Evolutionary conservation across 139 green algal genomes (phyloP).

Genomic region (Coelastrella sp.): DNA sequence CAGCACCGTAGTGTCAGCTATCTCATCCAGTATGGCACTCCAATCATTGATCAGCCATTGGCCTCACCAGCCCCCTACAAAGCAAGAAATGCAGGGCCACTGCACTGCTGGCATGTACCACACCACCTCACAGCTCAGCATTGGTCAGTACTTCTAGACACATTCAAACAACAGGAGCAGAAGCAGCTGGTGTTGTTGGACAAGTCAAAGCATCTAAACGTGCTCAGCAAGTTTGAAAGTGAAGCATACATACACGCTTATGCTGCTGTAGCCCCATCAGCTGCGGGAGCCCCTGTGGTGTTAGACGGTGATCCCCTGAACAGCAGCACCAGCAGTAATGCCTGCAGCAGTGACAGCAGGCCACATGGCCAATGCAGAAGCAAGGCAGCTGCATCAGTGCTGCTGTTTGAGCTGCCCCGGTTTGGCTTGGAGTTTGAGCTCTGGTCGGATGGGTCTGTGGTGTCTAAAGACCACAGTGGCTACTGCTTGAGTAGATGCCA

Average conservation of each 20-base stretch:
- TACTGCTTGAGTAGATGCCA: conserved; percentile 51
- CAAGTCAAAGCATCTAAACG: not conserved
- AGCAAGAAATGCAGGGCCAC: conserved; percentile 16
- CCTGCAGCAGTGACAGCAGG: not conserved
- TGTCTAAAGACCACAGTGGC: conserved; percentile 52
- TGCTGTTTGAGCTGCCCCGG: conserved; percentile 64
- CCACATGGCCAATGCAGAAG: too few species aligned
- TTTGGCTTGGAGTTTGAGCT: conserved; percentile 69
- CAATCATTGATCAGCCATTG: not conserved
- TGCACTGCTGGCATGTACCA: conserved; percentile 51
- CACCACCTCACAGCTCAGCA: conserved; percentile 19
- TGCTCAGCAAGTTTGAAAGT: conserved; percentile 67
- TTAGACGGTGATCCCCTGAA: not conserved
- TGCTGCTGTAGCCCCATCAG: too few species aligned
- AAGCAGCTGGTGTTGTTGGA: conserved; percentile 50
- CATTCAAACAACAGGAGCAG: not conserved
- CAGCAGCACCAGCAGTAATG: not conserved
- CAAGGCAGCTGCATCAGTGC: not conserved
- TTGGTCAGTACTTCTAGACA: conserved; percentile 24
- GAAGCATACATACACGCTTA: conserved; percentile 61
- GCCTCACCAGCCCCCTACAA: not conserved
- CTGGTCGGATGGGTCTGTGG: not conserved
- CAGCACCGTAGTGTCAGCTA: conserved; percentile 49
- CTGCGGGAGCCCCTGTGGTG: not conserved
- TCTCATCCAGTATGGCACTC: conserved; percentile 28